Percentiles rank a stretch among this genome's conserved stretches.
These are phyloP conservation scores for Solanum chacoense DNA, from an alignment of 305 asterid species.

Conservation along the genomic window DNA sequence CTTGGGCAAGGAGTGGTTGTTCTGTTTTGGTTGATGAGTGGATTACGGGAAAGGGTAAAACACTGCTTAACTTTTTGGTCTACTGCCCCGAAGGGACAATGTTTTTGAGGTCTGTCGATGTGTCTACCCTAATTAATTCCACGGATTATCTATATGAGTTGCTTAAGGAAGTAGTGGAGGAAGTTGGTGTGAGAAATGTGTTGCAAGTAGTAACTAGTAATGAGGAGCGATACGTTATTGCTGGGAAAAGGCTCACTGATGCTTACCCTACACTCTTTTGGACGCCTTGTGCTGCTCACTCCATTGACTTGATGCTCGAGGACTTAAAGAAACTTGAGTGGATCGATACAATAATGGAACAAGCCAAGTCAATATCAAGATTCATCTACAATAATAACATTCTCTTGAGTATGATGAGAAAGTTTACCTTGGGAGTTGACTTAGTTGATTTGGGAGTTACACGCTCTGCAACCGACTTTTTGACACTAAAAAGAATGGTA, in stretches of 20 bases:
- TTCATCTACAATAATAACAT: conserved; percentile 46
- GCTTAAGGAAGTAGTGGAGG: conserved; percentile 69
- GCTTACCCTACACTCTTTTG: conserved; percentile 66
- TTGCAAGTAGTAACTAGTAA: conserved; percentile 64
- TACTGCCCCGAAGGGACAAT: conserved; percentile 61
- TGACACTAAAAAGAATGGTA: conserved; percentile 65
- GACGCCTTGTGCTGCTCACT: conserved; percentile 85
- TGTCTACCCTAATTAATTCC: conserved; percentile 42
- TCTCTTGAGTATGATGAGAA: conserved; percentile 71
- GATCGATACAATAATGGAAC: conserved; percentile 50
- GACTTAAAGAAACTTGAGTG: conserved; percentile 53
- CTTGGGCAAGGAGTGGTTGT: conserved; percentile 81
- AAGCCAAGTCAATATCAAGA: conserved; percentile 68
- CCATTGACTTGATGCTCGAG: conserved; percentile 66
- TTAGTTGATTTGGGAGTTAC: conserved; percentile 57
- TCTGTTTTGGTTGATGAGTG: conserved; percentile 68
- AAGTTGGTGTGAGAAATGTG: conserved; percentile 67
- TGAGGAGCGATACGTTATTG: conserved; percentile 58
- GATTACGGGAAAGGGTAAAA: conserved; percentile 51
- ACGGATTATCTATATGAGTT: conserved; percentile 46
- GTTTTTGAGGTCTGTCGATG: conserved; percentile 64
- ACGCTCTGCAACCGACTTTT: conserved; percentile 50
- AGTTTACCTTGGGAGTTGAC: conserved; percentile 71
- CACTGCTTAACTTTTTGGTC: conserved; percentile 38
- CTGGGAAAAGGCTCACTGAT: conserved; percentile 62